Evolutionary conservation across 2,329 filamentous ascomycete species (phyloP), one percentile per base, ranked within the genome.

Genomic region (Herpotrichia juniperi): DNA sequence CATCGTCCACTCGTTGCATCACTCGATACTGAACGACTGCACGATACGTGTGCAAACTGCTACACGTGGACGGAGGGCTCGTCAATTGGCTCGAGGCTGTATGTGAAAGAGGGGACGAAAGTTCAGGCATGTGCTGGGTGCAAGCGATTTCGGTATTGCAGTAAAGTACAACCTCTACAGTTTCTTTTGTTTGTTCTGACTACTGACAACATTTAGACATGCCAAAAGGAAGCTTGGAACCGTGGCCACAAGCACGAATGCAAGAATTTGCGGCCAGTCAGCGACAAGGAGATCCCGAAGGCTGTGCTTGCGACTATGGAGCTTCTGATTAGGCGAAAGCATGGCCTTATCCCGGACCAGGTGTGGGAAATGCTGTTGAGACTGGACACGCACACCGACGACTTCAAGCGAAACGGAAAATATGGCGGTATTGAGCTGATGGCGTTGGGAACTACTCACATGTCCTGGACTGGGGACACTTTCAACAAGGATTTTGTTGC

Each of bases 171-270:
- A 32, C 42, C 7, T n/a, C n/a, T n/a, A n/a, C n/a, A n/a, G n/a
- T n/a, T 26, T 42, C 14, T 12, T 46, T 16, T 10, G 19, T n/a
- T 37, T 19, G 25, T n/a, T 11, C 12, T 46, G 32, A 43, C 14
- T 16, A 47, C 12, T 49, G n/a, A 40, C n/a, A 40, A 3, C 7
- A 7, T 40, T n/a, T 39, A 87, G 82, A 71, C 63, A 24, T 88
- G 85, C 64, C 85, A 88, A 72, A 71, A 75, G 37, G 76, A 78
- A 60, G 79, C 84, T 22, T 88, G 85, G 85, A 81, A 78, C 46
- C 74, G 77, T 16, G 75, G 76, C 9, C 85, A 88, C 72, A 85
- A 84, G 48, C 69, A 80, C 51, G 84, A 87, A 69, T 88, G 85
- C 62, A 76, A 79, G 24, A 75, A 82, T 6, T 80, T 82, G 46